A percentile compares a stretch with the other conserved stretches of the same genome.
These are phyloP conservation scores for Tubosaeta sp. DNA, from an alignment of 768 basidiomycete species.

Conservation along the genomic window DNA sequence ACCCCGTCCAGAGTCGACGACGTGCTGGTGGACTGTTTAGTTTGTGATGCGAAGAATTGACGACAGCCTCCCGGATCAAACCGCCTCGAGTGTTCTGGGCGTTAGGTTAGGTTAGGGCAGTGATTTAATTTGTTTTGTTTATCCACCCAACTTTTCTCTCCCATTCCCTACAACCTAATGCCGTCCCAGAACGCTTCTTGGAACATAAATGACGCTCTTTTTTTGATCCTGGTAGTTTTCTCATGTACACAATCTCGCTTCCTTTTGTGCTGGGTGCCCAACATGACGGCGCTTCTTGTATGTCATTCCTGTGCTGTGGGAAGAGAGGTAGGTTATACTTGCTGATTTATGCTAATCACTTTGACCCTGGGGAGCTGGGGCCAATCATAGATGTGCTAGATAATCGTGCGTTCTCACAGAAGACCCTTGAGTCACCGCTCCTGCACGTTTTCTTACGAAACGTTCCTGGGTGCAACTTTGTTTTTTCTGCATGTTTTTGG, in stretches of 20 bases:
- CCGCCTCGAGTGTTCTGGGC: neutral
- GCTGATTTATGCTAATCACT: neutral
- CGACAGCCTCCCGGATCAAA: neutral
- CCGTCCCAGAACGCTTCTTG: neutral
- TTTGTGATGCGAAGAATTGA: slow-evolving; percentile 31
- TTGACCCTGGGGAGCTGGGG: neutral
- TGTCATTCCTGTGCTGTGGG: neutral
- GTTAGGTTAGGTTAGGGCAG: slow-evolving; percentile 2
- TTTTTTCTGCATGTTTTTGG: neutral
- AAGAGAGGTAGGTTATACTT: neutral
- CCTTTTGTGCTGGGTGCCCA: neutral
- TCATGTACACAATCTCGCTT: neutral
- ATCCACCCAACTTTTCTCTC: neutral
- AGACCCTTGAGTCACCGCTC: neutral
- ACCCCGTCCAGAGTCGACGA: slow-evolving; percentile 56
- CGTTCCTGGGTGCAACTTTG: neutral
- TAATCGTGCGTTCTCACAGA: neutral
- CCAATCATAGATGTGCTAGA: neutral
- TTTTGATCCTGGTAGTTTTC: neutral
- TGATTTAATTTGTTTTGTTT: slow-evolving; percentile 13
- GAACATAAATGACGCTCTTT: neutral
- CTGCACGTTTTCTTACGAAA: neutral
- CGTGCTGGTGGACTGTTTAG: slow-evolving; percentile 62
- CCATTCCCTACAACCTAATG: neutral
- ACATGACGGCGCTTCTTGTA: neutral